phyloP scores from a whole-genome alignment of 2,329 filamentous ascomycete genomes.

The Cladosporium sp. region DNA sequence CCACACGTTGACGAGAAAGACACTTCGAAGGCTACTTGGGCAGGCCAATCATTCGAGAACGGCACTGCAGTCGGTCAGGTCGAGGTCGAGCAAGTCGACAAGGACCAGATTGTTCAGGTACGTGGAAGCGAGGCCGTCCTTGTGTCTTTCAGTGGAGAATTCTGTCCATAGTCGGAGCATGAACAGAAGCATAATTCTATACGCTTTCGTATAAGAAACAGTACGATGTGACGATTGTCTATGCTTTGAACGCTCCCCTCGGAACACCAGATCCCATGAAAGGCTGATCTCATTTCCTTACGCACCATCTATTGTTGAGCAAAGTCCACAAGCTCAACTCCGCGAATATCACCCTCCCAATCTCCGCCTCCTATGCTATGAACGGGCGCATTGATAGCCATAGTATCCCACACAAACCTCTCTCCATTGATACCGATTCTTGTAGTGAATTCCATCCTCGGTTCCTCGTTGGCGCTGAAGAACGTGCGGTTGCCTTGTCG shows the following conservation, averaged over 20 bases:
- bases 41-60: slow-evolving; percentile 25
- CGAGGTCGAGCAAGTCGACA: slow-evolving; percentile 18
- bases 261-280: no score
- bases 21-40: slow-evolving; percentile 25
- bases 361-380: slow-evolving; percentile 34
- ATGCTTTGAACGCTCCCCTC: no score
- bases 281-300: no score
- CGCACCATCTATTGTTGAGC: not conserved
- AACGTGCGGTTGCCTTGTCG: slow-evolving; percentile 36
- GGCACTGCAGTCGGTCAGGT: slow-evolving; percentile 19
- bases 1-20: slow-evolving; percentile 24
- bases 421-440: slow-evolving; percentile 42
- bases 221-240: not conserved
- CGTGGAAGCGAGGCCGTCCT: slow-evolving; percentile 29
- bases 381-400: slow-evolving; percentile 46
- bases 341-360: slow-evolving; percentile 20
- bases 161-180: not conserved
- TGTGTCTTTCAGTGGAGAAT: slow-evolving; percentile 22
- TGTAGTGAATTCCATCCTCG: slow-evolving; percentile 40
- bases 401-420: slow-evolving; percentile 39
- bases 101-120: slow-evolving; percentile 19
- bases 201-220: not conserved
- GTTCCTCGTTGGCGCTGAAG: slow-evolving; percentile 22
- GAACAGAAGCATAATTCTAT: not conserved
- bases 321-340: slow-evolving; percentile 18